Evolutionary conservation across 495 filamentous ascomycete species (phyloP), one percentile per base, ranked within the genome.

Genomic region (Friedmanniomyces simplex): DNA sequence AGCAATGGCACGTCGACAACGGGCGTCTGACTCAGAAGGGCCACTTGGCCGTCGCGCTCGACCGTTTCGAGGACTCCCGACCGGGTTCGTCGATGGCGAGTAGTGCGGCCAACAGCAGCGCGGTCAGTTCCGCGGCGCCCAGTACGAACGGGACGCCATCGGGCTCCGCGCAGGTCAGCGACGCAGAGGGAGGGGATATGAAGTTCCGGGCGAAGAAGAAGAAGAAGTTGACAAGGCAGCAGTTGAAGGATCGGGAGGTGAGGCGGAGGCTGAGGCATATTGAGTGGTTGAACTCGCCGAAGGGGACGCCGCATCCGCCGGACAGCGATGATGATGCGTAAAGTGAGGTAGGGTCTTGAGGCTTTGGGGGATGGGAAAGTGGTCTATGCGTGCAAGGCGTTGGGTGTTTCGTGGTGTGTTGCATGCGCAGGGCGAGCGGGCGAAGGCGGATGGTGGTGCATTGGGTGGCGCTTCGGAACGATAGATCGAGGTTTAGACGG

Each of bases 141-240:
- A 80, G 76, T 49, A 81, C 81, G 5, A 73, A 74, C 11, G 77
- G 76, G 8, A 85, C 81, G 13, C 63, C 63, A 14, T 20, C 37
- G 41, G 63, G 51, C 34, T 24, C 22, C 16, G 89, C 91, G 12
- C 88, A 85, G 43, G 95, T 94, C 75, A 84, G 79, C 45, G 93
- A 87, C 10, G 86, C 77, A 3, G 94, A 97, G 72, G 91, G 68
- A 21, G 61, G 89, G 55, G 81, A 89, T 16, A 79, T 98, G 75
- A 89, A 93, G 71, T 98, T 98, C 82, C 85, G 83, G 69, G 79
- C 89, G 66, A 89, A 91, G 78, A 88, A 88, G 79, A 96, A 95
- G 86, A 96, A 91, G 84, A 98, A 98, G 88, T 77, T 95, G 81
- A 98, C 93, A 50, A 85, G 91, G 73, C 88, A 86, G 70, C 91